Base-by-base conservation (phyloP, 257 asterid species). In the Capsicum pubescens region DNA sequence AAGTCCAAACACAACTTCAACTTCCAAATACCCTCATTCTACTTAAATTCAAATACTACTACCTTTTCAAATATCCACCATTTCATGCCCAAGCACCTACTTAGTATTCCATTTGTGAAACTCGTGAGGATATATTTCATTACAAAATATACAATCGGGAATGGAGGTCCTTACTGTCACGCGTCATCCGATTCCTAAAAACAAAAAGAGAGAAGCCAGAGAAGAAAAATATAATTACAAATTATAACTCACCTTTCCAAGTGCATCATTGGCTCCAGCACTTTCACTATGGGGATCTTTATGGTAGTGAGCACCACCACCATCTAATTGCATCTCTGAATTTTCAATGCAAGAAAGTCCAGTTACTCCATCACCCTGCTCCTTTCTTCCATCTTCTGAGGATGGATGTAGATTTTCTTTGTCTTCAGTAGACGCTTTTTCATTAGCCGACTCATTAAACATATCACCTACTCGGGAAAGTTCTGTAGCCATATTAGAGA, bases 371-470 rank as follows among this genome's bases (percentile, higher is more conserved):
- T 35, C 44, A 10, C 84, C 83, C 82, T 85, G 88, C 60, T 84
- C 77, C 21, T 84, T 88, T 88, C 83, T 86, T 76, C 48, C 81
- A 84, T 83, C 87, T 16, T 44, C 86, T 68, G 82, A 82, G 83
- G 82, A 87, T 79, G 94, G 92, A 82, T 66, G 85, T 74, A 85
- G 12, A 64, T 92, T 93, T 87, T 92, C 98, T 88, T 92, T 93
- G 63, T 89, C 92, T 67, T 80, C 84, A 88, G 52, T 79, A 79
- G 84, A 81, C 9, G 68, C 85, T 63, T 84, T 88, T 77, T 83
- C 85, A 72, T 88, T 89, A 39, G 83, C 85, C 83, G 89, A 84
- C 80, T 85, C 94, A 78, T 82, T 87, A 84, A 94, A 89, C 87
- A 91, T 88, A 83, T 85, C 91, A 59, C 92, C 98, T 54, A 93